Percentiles rank a stretch among this genome's conserved stretches.
These are phyloP conservation scores for Stachybotrys chlorohalonatus DNA, from an alignment of 2,329 filamentous ascomycete genomes.

Conservation along the genomic window DNA sequence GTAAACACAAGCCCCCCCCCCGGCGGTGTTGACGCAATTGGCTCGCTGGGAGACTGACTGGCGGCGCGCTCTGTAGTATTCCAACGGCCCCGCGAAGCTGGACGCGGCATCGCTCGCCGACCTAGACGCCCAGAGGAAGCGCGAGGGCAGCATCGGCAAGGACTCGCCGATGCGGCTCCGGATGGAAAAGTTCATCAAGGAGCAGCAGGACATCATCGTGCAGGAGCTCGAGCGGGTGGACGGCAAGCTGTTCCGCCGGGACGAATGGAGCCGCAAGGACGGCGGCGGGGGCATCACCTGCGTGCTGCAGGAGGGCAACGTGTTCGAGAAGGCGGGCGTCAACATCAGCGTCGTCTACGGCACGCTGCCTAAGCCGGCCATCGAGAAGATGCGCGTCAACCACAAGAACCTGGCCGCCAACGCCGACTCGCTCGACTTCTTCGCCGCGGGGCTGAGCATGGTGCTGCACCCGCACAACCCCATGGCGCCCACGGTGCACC, in stretches of 20 bases:
- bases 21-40: not conserved
- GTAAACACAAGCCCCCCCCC: conserved; percentile 24
- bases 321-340: conserved; percentile 96
- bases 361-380: conserved; percentile 74
- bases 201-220: conserved; percentile 84
- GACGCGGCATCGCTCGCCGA: conserved; percentile 71
- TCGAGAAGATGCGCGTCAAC: conserved; percentile 87
- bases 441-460: conserved; percentile 85
- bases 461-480: conserved; percentile 92
- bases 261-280: conserved; percentile 80
- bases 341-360: conserved; percentile 95
- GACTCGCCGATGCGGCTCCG: conserved; percentile 91
- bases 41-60: not conserved
- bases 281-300: conserved; percentile 92
- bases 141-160: conserved; percentile 56
- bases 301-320: conserved; percentile 89
- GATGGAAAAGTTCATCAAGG: conserved; percentile 94
- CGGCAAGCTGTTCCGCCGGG: conserved; percentile 69
- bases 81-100: conserved; percentile 33
- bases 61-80: conserved; percentile 21
- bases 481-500: conserved; percentile 93
- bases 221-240: conserved; percentile 75
- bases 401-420: conserved; percentile 80
- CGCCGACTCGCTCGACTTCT: conserved; percentile 84
- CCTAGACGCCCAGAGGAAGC: conserved; percentile 72